phyloP scores from a whole-genome alignment of 2,329 filamentous ascomycete species.

The Rugonectria rugulosa region DNA sequence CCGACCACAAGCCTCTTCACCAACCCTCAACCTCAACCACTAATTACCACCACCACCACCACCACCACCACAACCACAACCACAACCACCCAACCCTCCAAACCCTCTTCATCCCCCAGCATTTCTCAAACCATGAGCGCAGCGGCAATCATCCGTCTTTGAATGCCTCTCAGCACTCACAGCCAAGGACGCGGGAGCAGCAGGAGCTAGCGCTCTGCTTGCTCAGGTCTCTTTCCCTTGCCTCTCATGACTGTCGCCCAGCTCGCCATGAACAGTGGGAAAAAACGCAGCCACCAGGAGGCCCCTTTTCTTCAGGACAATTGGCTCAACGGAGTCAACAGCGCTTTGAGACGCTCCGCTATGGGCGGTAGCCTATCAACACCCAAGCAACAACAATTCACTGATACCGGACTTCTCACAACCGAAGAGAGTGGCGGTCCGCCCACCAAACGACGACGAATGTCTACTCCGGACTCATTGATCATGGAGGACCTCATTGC shows the following conservation, averaged over 20 bases:
- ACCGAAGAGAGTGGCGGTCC: slow-evolving; percentile 48
- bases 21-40: slow-evolving; percentile 28
- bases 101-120: no score
- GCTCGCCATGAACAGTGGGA: slow-evolving; percentile 55
- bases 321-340: slow-evolving; percentile 57
- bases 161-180: slow-evolving; percentile 26
- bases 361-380: slow-evolving; percentile 48
- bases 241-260: slow-evolving; percentile 44
- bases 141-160: slow-evolving; percentile 30
- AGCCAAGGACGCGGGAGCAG: slow-evolving; percentile 8
- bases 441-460: slow-evolving; percentile 59
- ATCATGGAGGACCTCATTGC: slow-evolving; percentile 44
- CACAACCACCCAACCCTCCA: no score
- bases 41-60: slow-evolving; percentile 4
- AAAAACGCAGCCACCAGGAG: slow-evolving; percentile 55
- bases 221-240: slow-evolving; percentile 20
- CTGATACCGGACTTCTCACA: slow-evolving; percentile 37
- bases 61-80: slow-evolving; percentile 28
- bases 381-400: slow-evolving; percentile 18
- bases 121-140: slow-evolving; percentile 30
- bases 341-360: slow-evolving; percentile 47
- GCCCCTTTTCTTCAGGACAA: slow-evolving; percentile 64
- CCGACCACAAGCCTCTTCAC: slow-evolving; percentile 8
- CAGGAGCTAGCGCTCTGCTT: slow-evolving; percentile 21
- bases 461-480: slow-evolving; percentile 49